Base-by-base conservation (phyloP, 345 rosid species). In the Euphorbia pulcherrima region DNA sequence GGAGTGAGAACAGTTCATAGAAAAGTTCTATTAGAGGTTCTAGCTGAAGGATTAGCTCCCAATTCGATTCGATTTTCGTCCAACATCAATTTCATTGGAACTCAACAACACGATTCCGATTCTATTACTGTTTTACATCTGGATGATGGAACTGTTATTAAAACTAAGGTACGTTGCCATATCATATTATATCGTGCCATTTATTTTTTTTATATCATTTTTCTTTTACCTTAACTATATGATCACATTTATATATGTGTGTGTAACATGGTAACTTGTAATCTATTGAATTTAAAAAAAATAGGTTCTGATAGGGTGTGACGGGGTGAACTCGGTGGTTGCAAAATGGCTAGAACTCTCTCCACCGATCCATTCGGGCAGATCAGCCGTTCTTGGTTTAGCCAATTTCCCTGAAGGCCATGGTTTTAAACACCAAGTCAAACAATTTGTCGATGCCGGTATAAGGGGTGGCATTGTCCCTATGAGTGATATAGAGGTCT, bases 271-370 rank as follows among this genome's bases (percentile, higher is more conserved):
- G n/a, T n/a, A n/a, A n/a, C n/a, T n/a, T n/a, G n/a, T n/a, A n/a
- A 33, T 33, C 4, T 33, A 33, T 33, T 33, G 37, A 7, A 33
- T 33, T 33, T 33, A 33, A n/a, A n/a, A n/a, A n/a, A n/a, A n/a
- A 33, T 7, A 33, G 69, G 65, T 72, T 35, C 37, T 81, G 48
- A 73, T 84, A 24, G 86, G 86, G 14, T 84, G 86, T 13, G 83
- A 80, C 20, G 84, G 88, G 51, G 65, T 80, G 39, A 73, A 72
- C 60, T 80, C 79, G 6, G 44, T 53, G 20, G 80, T 74, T 50
- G 83, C 83, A 27, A 29, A 33, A 0, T 75, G 75, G 82, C 55
- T 82, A 27, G 84, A 82, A 20, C 80, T 84, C 0, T 13, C 78
- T 1, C 54, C 39, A 13, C 75, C 81, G 0, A 65, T 71, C 23